phyloP scores from a whole-genome alignment of 2,329 filamentous ascomycete species.

The Metarhizium robertsii region DNA sequence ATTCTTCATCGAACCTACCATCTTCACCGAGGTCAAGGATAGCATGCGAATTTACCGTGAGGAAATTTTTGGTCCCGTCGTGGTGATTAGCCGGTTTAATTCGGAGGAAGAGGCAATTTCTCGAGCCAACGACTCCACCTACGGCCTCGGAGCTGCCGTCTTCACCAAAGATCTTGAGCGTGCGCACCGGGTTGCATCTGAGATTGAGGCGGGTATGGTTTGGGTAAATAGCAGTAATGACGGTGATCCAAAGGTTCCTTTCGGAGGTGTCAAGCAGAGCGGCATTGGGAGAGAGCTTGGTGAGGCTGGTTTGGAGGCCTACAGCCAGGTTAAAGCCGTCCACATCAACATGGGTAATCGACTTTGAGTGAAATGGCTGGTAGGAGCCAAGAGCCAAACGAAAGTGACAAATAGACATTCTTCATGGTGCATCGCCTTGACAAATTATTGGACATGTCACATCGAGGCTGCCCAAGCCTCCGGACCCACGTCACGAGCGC shows the following conservation, averaged over 20 bases:
- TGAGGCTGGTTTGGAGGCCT: slow-evolving; percentile 5
- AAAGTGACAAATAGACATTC: not conserved
- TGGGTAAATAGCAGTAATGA: slow-evolving; percentile 29
- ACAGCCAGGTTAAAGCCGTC: slow-evolving; percentile 5
- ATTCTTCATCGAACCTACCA: slow-evolving; percentile 35
- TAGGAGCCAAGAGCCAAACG: not conserved
- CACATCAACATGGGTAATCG: slow-evolving; percentile 5
- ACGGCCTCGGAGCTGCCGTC: slow-evolving; percentile 68
- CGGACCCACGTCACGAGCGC: not conserved
- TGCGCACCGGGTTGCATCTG: slow-evolving; percentile 64
- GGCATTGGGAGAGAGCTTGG: slow-evolving; percentile 5
- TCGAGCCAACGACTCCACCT: slow-evolving; percentile 61
- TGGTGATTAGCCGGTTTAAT: slow-evolving; percentile 71
- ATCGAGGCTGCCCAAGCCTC: not conserved
- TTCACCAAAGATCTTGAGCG: slow-evolving; percentile 72
- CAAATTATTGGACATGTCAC: not conserved
- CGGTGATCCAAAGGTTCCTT: not conserved
- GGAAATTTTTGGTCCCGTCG: slow-evolving; percentile 81
- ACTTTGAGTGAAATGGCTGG: not conserved
- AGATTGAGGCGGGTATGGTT: slow-evolving; percentile 55
- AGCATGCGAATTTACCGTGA: slow-evolving; percentile 53
- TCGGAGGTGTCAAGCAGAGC: slow-evolving; percentile 5
- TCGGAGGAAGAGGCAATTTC: slow-evolving; percentile 64
- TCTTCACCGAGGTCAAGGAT: slow-evolving; percentile 31
- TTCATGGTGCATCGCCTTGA: not conserved